Percentiles rank a stretch among this genome's conserved stretches.
Evolutionary conservation across 1,284 basidiomycete species (phyloP).

Genomic region (Trichosporon sp.): DNA sequence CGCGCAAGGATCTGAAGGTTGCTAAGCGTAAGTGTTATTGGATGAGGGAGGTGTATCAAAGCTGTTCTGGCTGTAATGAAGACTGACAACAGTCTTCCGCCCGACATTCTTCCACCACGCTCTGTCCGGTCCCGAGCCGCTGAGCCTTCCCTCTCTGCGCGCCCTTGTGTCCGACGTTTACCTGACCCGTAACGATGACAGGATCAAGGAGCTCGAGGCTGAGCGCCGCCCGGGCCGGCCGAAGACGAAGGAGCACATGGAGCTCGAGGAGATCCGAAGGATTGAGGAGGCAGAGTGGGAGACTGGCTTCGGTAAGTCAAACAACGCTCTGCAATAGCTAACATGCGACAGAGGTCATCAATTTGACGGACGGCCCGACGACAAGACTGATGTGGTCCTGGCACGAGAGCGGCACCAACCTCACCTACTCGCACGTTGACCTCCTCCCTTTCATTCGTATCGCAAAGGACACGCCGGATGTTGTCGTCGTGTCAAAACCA

Average conservation of each 20-base stretch:
- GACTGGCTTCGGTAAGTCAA: constrained; percentile 68
- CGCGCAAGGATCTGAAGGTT: constrained; percentile 50
- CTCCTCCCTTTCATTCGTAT: constrained; percentile 48
- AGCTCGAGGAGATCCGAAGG: constrained; percentile 65
- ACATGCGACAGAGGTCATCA: constrained; percentile 64
- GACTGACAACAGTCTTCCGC: constrained; percentile 55
- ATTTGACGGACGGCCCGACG: constrained; percentile 68
- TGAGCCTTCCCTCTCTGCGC: constrained; percentile 66
- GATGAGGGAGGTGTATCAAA: background rate
- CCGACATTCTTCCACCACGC: constrained; percentile 74
- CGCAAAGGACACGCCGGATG: constrained; percentile 23
- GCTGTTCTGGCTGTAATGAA: constrained; percentile 2
- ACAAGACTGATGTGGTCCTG: constrained; percentile 67
- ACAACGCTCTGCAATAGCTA: background rate
- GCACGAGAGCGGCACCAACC: constrained; percentile 60
- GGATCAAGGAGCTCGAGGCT: constrained; percentile 60
- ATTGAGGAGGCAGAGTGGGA: constrained; percentile 68
- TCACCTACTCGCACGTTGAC: constrained; percentile 60
- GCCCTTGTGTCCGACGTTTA: constrained; percentile 63
- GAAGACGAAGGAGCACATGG: constrained; percentile 63
- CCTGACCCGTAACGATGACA: constrained; percentile 65
- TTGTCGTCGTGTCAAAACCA: constrained; percentile 24
- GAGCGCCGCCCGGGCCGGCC: constrained; percentile 69
- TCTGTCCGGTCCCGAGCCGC: constrained; percentile 55
- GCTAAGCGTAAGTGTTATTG: constrained; percentile 29